These are phyloP conservation scores for Pleurotus citrinopileatus DNA, from an alignment of 768 basidiomycete species.

Conservation along the genomic window DNA sequence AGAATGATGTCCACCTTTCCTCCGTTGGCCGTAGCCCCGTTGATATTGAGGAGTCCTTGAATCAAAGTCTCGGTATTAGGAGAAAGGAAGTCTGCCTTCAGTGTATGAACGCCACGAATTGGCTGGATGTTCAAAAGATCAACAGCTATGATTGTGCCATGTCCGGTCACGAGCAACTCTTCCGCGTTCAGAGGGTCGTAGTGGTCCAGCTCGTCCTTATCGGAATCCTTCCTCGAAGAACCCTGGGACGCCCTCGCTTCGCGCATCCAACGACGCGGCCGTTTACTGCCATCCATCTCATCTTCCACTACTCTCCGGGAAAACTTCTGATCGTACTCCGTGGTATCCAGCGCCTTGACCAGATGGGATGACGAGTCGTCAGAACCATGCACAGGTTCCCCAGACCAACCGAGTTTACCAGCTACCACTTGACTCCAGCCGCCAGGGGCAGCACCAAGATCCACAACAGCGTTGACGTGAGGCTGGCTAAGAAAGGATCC, in stretches of 20 bases:
- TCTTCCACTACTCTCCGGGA: neutral
- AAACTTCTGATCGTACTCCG: neutral
- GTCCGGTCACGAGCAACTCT: slow-evolving; percentile 20
- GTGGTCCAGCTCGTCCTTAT: slow-evolving; percentile 15
- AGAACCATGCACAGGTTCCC: too few species aligned
- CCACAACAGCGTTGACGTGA: slow-evolving; percentile 66
- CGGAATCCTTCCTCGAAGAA: neutral
- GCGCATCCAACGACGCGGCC: slow-evolving; percentile 2
- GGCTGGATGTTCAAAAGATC: slow-evolving; percentile 75
- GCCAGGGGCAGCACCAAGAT: slow-evolving; percentile 90
- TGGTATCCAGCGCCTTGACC: neutral
- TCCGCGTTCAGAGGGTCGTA: slow-evolving; percentile 47
- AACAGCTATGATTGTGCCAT: slow-evolving; percentile 66
- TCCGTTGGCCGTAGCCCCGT: slow-evolving; percentile 14
- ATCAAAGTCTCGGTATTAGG: slow-evolving; percentile 27
- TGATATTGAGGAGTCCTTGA: slow-evolving; percentile 3
- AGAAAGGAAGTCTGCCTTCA: slow-evolving; percentile 78
- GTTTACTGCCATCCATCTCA: slow-evolving; percentile 6
- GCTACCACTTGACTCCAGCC: slow-evolving; percentile 91
- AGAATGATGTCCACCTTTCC: slow-evolving; percentile 75
- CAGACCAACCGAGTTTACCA: slow-evolving; percentile 52
- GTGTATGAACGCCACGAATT: slow-evolving; percentile 67
- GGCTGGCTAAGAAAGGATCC: slow-evolving; percentile 46
- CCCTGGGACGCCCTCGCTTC: slow-evolving; percentile 11
- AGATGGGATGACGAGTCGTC: neutral